phyloP scores from a whole-genome alignment of 1,284 basidiomycete genomes.

The Hemileia vastatrix region DNA sequence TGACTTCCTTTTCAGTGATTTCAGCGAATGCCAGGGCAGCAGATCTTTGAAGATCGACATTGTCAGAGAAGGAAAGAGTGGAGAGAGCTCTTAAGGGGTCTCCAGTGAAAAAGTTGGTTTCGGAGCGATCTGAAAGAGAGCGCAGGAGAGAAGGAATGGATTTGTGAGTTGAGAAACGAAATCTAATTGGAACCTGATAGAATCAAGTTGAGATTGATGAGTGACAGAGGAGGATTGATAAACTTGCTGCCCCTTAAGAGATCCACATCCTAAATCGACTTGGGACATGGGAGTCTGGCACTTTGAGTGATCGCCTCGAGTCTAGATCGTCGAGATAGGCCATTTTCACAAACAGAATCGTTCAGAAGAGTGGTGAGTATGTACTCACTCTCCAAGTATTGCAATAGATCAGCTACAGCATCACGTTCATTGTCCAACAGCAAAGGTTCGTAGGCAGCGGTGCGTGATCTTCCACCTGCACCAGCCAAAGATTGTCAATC shows the following conservation, averaged over 20 bases:
- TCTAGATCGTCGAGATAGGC: too few species aligned
- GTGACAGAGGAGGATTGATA: too few species aligned
- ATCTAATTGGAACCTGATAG: background rate
- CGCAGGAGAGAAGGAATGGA: too few species aligned
- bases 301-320: too few species aligned
- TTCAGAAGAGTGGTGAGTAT: too few species aligned
- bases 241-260: too few species aligned
- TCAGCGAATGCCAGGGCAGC: conserved; percentile 96
- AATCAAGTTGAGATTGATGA: conserved; percentile 1
- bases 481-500: background rate
- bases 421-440: conserved; percentile 96
- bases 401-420: conserved; percentile 91
- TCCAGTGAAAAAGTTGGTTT: conserved; percentile 50
- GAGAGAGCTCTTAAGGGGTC: conserved; percentile 89
- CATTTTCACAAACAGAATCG: too few species aligned
- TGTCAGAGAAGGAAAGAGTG: conserved; percentile 95
- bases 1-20: conserved; percentile 98
- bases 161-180: conserved; percentile 5
- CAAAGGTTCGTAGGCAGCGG: conserved; percentile 61
- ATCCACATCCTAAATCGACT: too few species aligned
- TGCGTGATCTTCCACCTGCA: background rate
- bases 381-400: conserved; percentile 87
- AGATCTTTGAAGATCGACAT: conserved; percentile 94
- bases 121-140: too few species aligned
- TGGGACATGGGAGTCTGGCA: too few species aligned